Percentiles rank a stretch among this genome's conserved stretches.
Conservation (phyloP, 306 rosid genomes). For the Spatholobus suberectus region DNA sequence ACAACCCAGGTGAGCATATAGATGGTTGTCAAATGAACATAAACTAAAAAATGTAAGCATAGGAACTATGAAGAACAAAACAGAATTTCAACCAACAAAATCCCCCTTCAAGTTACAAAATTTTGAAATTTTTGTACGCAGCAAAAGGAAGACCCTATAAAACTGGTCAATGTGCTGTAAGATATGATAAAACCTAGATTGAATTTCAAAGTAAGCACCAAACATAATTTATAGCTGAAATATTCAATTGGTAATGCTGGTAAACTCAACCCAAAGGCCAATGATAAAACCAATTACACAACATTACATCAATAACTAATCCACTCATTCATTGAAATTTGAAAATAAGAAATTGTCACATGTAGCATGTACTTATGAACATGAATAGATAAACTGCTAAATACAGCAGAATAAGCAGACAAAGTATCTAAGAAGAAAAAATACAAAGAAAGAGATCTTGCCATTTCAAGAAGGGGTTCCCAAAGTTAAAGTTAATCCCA, state of each 20-base stretch:
- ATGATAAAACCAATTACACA: slow-evolving; percentile 17
- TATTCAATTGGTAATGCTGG: slow-evolving; percentile 11
- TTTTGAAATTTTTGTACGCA: background rate
- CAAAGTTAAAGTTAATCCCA: slow-evolving; percentile 81
- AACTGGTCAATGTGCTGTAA: slow-evolving; percentile 17
- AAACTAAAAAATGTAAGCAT: background rate
- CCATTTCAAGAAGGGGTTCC: slow-evolving; percentile 85
- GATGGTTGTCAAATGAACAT: background rate
- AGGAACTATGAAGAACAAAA: slow-evolving; percentile 17
- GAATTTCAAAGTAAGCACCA: slow-evolving; percentile 17
- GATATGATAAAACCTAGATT: slow-evolving; percentile 14
- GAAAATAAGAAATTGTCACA: slow-evolving; percentile 21
- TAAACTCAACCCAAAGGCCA: slow-evolving; percentile 29
- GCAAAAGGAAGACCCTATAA: background rate
- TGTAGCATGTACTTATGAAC: background rate
- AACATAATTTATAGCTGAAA: slow-evolving; percentile 11
- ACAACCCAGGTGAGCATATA: background rate
- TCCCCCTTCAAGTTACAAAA: slow-evolving; percentile 14
- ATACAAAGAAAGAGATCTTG: slow-evolving; percentile 49
- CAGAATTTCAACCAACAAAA: slow-evolving; percentile 3
- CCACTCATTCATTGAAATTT: slow-evolving; percentile 2
- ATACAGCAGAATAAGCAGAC: background rate
- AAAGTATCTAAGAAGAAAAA: slow-evolving; percentile 13
- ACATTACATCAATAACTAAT: slow-evolving; percentile 23
- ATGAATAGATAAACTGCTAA: slow-evolving; percentile 12